These are phyloP conservation scores for Aspergillus puulaauensis DNA, from an alignment of 2,329 filamentous ascomycete genomes.

Conservation along the genomic window DNA sequence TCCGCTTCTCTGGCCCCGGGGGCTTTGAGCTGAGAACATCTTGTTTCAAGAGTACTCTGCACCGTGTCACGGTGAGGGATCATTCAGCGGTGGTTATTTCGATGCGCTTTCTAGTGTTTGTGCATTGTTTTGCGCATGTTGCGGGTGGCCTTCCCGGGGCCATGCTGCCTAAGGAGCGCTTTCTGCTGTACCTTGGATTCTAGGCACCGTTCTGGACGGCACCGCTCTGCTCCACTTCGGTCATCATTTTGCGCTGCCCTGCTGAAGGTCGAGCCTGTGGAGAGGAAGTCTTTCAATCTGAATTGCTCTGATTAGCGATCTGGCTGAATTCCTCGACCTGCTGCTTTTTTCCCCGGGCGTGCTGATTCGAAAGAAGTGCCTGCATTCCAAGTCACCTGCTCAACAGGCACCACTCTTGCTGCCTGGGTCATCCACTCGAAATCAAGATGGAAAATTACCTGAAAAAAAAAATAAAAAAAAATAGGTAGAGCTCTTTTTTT, in stretches of 20 bases:
- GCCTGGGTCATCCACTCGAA: not conserved
- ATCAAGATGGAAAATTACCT: not conserved
- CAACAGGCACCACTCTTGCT: slow-evolving; percentile 7
- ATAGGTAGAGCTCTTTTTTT: no score
- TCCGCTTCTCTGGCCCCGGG: not conserved
- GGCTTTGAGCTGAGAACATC: not conserved
- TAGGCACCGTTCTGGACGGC: not conserved
- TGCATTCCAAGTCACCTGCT: not conserved
- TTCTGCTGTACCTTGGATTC: no score
- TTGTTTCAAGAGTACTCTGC: not conserved
- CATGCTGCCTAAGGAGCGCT: not conserved
- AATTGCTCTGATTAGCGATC: not conserved
- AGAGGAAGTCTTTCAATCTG: not conserved
- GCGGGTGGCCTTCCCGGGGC: not conserved
- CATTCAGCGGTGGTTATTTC: not conserved
- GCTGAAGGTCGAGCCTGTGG: not conserved
- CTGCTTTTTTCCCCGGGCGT: not conserved
- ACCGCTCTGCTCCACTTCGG: not conserved
- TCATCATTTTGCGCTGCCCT: not conserved
- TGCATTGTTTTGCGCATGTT: not conserved
- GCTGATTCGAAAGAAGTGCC: not conserved
- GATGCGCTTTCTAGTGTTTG: no score
- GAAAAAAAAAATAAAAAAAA: no score
- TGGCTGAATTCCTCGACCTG: not conserved
- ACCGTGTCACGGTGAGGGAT: not conserved